These are phyloP conservation scores for Musa beccarii DNA, from an alignment of 176 grass and related monocot species.

Conservation along the genomic window DNA sequence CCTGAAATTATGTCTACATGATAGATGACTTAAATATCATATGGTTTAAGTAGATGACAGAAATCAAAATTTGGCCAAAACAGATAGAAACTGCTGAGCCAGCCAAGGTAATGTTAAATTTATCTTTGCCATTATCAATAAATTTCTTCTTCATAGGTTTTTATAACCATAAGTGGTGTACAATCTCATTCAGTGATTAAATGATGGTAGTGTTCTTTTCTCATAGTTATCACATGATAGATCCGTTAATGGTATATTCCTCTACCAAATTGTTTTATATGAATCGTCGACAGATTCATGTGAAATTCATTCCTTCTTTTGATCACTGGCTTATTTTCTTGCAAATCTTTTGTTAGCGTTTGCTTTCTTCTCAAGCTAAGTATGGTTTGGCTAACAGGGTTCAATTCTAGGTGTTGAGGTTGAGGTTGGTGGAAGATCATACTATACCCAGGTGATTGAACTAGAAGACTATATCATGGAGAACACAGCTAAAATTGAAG, in stretches of 20 bases:
- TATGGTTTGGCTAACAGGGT: constrained; percentile 98
- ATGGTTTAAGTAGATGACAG: too few species aligned
- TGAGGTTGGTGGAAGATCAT: constrained; percentile 56
- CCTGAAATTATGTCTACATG: neutral
- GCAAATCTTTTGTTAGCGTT: constrained; percentile 9
- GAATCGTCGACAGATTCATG: neutral
- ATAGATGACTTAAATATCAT: too few species aligned
- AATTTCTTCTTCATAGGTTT: neutral
- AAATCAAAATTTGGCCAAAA: too few species aligned
- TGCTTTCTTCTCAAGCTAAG: constrained; percentile 52
- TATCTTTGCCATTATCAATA: neutral
- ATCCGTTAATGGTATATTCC: neutral
- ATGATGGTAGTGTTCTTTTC: too few species aligned
- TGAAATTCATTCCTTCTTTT: neutral
- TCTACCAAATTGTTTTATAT: neutral
- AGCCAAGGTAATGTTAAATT: neutral
- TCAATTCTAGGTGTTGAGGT: constrained; percentile 99
- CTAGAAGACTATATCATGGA: constrained; percentile 36
- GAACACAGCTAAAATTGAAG: constrained; percentile 31
- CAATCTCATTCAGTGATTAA: neutral
- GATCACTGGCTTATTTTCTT: neutral
- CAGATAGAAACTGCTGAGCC: neutral
- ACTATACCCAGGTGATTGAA: constrained; percentile 57
- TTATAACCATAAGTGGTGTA: neutral
- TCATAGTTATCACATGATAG: too few species aligned